Evolutionary conservation across 208 protist species (phyloP).

Genomic region (Crithidia bombi): DNA sequence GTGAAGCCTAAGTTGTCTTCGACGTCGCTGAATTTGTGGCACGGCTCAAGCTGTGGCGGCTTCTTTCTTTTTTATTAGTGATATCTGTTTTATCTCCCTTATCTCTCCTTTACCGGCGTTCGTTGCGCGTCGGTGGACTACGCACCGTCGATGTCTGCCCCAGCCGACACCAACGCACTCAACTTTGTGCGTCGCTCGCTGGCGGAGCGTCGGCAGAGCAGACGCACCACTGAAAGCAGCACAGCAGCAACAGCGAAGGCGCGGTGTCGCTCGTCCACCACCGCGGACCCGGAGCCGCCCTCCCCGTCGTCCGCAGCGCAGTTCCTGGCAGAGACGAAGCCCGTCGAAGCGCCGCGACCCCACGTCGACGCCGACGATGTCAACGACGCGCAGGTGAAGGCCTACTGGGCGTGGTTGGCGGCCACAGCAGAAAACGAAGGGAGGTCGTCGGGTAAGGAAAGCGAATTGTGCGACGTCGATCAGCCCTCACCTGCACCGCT

Average conservation of each 20-base stretch:
- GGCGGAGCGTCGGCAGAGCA: conserved; percentile 17
- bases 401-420: conserved; percentile 10
- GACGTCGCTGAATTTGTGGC: too few relatives aligned
- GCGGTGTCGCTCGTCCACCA: neutral
- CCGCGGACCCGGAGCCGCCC: neutral
- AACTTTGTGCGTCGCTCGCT: conserved; percentile 14
- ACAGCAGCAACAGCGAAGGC: neutral
- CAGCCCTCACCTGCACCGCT: neutral
- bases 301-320: conserved; percentile 3
- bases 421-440: neutral
- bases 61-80: too few relatives aligned
- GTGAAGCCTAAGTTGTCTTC: too few relatives aligned
- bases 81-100: too few relatives aligned
- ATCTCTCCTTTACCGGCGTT: too few relatives aligned
- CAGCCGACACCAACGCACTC: neutral
- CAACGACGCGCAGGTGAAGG: neutral
- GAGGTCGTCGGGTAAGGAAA: neutral
- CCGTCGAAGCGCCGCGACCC: neutral
- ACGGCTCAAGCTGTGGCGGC: too few relatives aligned
- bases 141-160: neutral
- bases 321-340: neutral
- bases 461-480: neutral
- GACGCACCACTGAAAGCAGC: neutral
- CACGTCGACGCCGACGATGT: neutral
- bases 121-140: too few relatives aligned